A percentile compares a stretch with the other conserved stretches of the same genome.
Evolutionary conservation across 1,284 basidiomycete genomes (phyloP).

Genomic region (Inonotus hispidus): DNA sequence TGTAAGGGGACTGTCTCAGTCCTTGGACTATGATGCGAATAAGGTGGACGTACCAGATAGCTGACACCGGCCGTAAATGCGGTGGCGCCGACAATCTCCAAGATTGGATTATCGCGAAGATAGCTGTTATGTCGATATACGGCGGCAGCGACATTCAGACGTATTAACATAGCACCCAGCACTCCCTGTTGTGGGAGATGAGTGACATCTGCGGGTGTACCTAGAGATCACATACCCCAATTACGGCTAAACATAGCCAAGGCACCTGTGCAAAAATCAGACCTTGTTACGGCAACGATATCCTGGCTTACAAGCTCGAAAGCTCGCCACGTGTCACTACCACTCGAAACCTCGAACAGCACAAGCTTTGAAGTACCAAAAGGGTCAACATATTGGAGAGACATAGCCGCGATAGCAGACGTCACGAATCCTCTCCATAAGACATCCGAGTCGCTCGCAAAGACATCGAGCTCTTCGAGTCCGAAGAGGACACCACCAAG

Average conservation of each 20-base stretch:
- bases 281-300: not conserved
- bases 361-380: conserved; percentile 73
- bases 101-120: conserved; percentile 54
- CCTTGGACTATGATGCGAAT: conserved; percentile 37
- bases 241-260: conserved; percentile 54
- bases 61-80: conserved; percentile 64
- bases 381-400: conserved; percentile 67
- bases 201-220: not conserved
- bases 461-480: conserved; percentile 67
- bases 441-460: conserved; percentile 63
- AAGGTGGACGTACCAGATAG: conserved; percentile 44
- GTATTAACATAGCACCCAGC: conserved; percentile 58
- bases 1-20: conserved; percentile 35
- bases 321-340: conserved; percentile 56
- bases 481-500: conserved; percentile 72
- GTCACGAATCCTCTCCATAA: conserved; percentile 76
- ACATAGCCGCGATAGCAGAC: conserved; percentile 64
- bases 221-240: conserved; percentile 42
- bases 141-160: conserved; percentile 57
- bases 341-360: conserved; percentile 61
- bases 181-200: conserved; percentile 40
- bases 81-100: conserved; percentile 58
- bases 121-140: conserved; percentile 53
- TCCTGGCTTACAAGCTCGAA: conserved; percentile 55
- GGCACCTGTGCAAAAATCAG: conserved; percentile 43